Percentiles rank a stretch among this genome's conserved stretches.
Evolutionary conservation across 257 asterid species (phyloP).

Genomic region (Petunia secreta): DNA sequence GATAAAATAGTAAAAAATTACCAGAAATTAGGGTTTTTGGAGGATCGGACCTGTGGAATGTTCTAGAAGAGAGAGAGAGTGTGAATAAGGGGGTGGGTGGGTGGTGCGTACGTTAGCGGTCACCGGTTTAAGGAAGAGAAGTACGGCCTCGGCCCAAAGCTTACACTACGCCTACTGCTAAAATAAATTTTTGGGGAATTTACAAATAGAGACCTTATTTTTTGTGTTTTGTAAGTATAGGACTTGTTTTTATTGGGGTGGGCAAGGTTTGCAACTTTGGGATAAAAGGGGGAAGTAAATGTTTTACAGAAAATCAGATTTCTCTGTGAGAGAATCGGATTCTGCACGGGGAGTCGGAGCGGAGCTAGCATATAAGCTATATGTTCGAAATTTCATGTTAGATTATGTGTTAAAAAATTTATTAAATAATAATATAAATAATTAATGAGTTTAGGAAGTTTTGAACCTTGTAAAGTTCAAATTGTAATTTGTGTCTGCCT

Average conservation of each 20-base stretch:
- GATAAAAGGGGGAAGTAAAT: not conserved
- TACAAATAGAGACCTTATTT: not conserved
- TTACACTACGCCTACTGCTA: constrained; percentile 9
- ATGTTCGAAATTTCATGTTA: too few species aligned
- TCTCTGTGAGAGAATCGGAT: too few species aligned
- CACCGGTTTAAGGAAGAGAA: not conserved
- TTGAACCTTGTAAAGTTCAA: too few species aligned
- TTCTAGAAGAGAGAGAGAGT: not conserved
- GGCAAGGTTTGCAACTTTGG: too few species aligned
- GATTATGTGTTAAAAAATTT: too few species aligned
- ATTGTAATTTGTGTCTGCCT: too few species aligned
- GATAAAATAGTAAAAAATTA: constrained; percentile 1
- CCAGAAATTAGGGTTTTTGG: constrained; percentile 8
- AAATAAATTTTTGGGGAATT: not conserved
- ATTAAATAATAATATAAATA: too few species aligned
- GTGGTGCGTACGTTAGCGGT: constrained; percentile 13
- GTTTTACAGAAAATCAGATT: too few species aligned
- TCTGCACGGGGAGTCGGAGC: too few species aligned
- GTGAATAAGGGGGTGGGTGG: not conserved
- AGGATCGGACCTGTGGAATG: constrained; percentile 14
- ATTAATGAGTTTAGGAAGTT: too few species aligned
- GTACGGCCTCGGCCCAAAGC: not conserved
- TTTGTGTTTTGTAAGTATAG: not conserved
- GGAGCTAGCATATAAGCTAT: too few species aligned
- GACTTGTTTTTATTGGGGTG: not conserved